Evolutionary conservation across 2,329 filamentous ascomycete genomes (phyloP).

Genomic region (Penicillium sp.): DNA sequence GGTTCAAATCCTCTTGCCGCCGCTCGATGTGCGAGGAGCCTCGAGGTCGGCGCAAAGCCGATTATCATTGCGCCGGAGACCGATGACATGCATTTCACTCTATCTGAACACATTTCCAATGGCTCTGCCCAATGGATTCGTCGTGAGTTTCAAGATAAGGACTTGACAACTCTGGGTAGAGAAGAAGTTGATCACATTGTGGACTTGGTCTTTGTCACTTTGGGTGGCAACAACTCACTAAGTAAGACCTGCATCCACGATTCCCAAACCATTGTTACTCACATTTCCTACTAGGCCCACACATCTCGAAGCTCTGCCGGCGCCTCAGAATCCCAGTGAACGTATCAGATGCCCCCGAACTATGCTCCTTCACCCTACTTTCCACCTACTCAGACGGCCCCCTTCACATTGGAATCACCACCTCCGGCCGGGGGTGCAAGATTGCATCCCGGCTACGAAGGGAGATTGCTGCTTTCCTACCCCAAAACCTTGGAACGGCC

Average conservation of each 20-base stretch:
- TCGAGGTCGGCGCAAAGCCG: conserved; percentile 78
- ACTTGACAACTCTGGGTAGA: conserved; percentile 75
- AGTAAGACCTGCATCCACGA: conserved; percentile 43
- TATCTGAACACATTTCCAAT: conserved; percentile 48
- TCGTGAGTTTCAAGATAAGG: conserved; percentile 63
- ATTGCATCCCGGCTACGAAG: conserved; percentile 83
- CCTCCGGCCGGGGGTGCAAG: conserved; percentile 92
- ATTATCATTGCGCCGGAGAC: conserved; percentile 72
- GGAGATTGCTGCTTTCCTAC: conserved; percentile 80
- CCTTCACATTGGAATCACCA: conserved; percentile 91
- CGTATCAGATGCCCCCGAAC: conserved; percentile 78
- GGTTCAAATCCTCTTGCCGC: conserved; percentile 87
- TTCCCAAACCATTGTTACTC: conserved; percentile 36
- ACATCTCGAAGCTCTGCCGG: conserved; percentile 73
- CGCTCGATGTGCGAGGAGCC: conserved; percentile 73
- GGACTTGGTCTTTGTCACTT: conserved; percentile 88
- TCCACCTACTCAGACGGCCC: conserved; percentile 88
- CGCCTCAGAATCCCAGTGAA: conserved; percentile 87
- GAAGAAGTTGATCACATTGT: conserved; percentile 74
- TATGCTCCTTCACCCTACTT: conserved; percentile 87
- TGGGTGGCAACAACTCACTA: conserved; percentile 50
- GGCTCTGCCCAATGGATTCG: conserved; percentile 45
- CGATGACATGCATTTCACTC: conserved; percentile 59
- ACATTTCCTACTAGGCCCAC: conserved; percentile 49
- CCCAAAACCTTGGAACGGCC: conserved; percentile 70